Percentiles rank a stretch among this genome's conserved stretches.
Evolutionary conservation across 768 basidiomycete species (phyloP).

Genomic region (Boletus reticuloceps): DNA sequence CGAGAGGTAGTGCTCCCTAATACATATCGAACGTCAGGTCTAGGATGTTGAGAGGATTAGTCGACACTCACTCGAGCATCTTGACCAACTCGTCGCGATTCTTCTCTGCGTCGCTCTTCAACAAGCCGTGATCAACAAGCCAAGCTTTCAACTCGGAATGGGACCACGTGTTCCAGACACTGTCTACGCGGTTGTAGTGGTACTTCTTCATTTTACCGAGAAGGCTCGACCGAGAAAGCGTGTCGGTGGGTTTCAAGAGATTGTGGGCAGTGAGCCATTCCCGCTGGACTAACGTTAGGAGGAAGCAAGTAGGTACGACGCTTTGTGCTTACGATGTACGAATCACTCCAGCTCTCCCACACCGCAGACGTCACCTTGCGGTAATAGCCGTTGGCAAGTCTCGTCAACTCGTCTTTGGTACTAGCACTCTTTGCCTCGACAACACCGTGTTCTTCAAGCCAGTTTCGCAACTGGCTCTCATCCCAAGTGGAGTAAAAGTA

Average conservation of each 20-base stretch:
- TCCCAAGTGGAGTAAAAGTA: constrained; percentile 91
- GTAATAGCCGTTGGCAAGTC: constrained; percentile 68
- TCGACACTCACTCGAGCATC: constrained; percentile 54
- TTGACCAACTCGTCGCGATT: constrained; percentile 75
- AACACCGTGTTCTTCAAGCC: constrained; percentile 73
- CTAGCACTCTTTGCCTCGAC: constrained; percentile 54
- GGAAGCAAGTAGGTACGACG: neutral
- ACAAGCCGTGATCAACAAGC: constrained; percentile 70
- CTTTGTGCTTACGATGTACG: constrained; percentile 59
- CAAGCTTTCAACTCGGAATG: constrained; percentile 76
- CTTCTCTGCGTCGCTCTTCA: constrained; percentile 69
- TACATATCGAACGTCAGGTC: neutral
- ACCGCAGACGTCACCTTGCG: constrained; percentile 57
- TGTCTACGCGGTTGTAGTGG: constrained; percentile 61
- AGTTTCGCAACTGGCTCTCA: constrained; percentile 67
- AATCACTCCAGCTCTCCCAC: constrained; percentile 87
- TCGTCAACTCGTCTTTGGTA: constrained; percentile 64
- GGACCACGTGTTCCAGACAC: constrained; percentile 67
- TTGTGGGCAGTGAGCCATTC: constrained; percentile 83
- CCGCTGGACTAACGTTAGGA: constrained; percentile 42
- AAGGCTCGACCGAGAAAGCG: constrained; percentile 53
- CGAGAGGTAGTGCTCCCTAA: constrained; percentile 65
- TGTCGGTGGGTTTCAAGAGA: constrained; percentile 61
- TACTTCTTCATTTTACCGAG: constrained; percentile 69
- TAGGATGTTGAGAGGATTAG: neutral